Base-by-base conservation (phyloP, 805 yeast species). In the Babjeviella inositovora region DNA sequence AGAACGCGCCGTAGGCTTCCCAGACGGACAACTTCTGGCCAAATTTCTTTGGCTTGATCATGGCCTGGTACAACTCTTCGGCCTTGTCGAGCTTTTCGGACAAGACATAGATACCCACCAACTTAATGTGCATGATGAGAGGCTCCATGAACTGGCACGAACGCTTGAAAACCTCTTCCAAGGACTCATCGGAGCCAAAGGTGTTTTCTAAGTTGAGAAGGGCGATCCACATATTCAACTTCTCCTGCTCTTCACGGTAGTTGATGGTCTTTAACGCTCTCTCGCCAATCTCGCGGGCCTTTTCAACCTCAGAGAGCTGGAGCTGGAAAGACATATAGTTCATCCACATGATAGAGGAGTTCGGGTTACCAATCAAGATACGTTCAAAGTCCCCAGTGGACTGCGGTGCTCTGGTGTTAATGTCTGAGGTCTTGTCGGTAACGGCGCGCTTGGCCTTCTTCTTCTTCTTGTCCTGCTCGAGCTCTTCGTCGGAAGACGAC, bases 281-380 rank as follows among this genome's bases (percentile, higher is more conserved):
- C 37, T 75, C 79, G 21, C 81, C 96, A 37, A 90, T 70, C 45
- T 81, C 93, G 37, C 98, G 70, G 7, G 96, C 95, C 50, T 80
- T 82, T 18, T 87, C 96, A 28, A 84, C 57, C 48, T 90, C 98
- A 55, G 94, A 79, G 32, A 87, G 59, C 48, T 85, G 95, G 32
- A 90, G 61, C 49, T 85, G 94, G 75, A 87, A 90, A 4, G 97
- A 85, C 95, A 90, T 90, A 52, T 79, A 90, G 51, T 85, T 81
- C 80, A 90, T 87, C 98, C 98, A 90, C 27, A 82, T 50, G 17
- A 85, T 66, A 2, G 98, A 87, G 3, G 94, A 81, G 54, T 81
- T 76, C 22, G 98, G 96, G 43, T 77, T 77, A 44, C 96, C 92
- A 29, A 90, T 65, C 26, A 90, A 62, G 33, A 90, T 53, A 40